Percentiles rank a stretch among this genome's conserved stretches.
phyloP scores from a whole-genome alignment of 345 rosid species.

The Eucalyptus urophylla region DNA sequence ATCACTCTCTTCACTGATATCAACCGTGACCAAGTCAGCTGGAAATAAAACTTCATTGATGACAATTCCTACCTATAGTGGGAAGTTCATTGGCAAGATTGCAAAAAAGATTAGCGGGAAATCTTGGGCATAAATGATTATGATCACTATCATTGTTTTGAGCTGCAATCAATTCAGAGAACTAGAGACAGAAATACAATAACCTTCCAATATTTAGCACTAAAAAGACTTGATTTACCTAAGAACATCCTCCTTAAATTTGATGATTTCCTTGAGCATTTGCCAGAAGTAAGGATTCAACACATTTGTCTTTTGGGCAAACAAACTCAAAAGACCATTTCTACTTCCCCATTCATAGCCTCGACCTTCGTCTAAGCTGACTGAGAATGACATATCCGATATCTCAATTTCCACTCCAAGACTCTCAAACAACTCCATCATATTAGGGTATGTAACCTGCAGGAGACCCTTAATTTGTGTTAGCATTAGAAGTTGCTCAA shows the following conservation, averaged over 20 bases:
- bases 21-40: neutral
- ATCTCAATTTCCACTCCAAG: conserved; percentile 73
- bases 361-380: conserved; percentile 57
- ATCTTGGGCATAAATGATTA: neutral
- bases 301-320: conserved; percentile 59
- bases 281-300: conserved; percentile 69
- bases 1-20: neutral
- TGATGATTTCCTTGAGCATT: conserved; percentile 61
- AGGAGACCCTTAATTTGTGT: neutral
- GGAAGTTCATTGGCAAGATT: neutral
- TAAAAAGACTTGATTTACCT: conserved; percentile 4
- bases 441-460: conserved; percentile 85
- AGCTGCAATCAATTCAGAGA: neutral
- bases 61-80: neutral
- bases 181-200: neutral
- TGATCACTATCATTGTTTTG: neutral
- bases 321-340: conserved; percentile 52
- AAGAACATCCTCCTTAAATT: conserved; percentile 54
- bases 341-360: conserved; percentile 95
- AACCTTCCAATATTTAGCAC: neutral
- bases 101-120: neutral
- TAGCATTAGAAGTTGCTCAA: neutral
- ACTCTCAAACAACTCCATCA: conserved; percentile 76
- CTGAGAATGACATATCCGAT: conserved; percentile 78
- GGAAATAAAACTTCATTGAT: neutral